phyloP scores from a whole-genome alignment of 2,329 filamentous ascomycete species.

The Colletotrichum australisinense region DNA sequence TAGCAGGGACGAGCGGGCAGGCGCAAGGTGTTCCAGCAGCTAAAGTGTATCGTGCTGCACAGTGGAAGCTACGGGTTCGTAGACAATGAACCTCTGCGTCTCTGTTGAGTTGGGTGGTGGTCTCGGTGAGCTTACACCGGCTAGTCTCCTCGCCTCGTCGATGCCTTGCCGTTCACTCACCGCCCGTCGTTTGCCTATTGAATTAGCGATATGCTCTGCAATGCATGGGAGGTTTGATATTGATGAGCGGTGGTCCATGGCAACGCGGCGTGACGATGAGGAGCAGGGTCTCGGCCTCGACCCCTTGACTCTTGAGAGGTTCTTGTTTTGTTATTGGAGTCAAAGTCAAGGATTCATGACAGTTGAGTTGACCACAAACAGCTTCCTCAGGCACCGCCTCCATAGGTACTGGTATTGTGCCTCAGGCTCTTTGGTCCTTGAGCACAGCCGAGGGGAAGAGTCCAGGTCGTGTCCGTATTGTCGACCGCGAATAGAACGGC shows the following conservation, averaged over 20 bases:
- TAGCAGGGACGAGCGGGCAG: slow-evolving; percentile 29
- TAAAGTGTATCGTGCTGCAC: slow-evolving; percentile 18
- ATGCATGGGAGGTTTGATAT: slow-evolving; percentile 11
- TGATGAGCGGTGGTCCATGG: background rate
- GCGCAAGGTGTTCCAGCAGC: slow-evolving; percentile 20
- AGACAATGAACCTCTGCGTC: background rate
- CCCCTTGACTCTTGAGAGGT: background rate
- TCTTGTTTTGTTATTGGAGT: background rate
- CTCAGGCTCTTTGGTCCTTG: background rate
- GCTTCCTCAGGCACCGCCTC: background rate
- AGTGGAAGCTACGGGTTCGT: background rate
- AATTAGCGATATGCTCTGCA: background rate
- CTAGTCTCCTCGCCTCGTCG: background rate
- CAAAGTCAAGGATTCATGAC: slow-evolving; percentile 2
- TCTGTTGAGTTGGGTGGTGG: background rate
- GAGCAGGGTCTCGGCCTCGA: background rate
- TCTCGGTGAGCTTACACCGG: background rate
- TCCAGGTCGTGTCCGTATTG: background rate
- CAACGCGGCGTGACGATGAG: slow-evolving; percentile 4
- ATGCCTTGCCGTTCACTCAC: background rate
- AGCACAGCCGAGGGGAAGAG: no score
- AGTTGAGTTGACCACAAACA: background rate
- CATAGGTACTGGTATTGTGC: background rate
- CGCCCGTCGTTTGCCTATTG: background rate
- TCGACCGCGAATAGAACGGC: background rate